A percentile compares a stretch with the other conserved stretches of the same genome.
These are phyloP conservation scores for Lavandula angustifolia DNA, from an alignment of 257 asterid genomes.

Conservation along the genomic window DNA sequence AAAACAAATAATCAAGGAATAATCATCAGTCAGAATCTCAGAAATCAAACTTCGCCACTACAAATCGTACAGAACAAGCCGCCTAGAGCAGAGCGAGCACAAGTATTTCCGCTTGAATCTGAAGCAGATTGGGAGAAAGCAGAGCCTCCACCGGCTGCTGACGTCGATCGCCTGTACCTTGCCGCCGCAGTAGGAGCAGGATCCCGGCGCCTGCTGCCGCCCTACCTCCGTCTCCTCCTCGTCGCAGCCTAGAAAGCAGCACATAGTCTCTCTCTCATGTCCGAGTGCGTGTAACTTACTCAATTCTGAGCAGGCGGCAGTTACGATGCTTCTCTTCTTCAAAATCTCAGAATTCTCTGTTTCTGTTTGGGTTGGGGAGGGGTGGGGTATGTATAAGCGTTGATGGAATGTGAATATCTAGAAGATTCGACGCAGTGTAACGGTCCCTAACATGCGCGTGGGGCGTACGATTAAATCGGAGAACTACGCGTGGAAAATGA, in stretches of 20 bases:
- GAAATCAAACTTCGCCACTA: background rate
- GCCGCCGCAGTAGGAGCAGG: slow-evolving; percentile 63
- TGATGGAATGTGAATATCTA: slow-evolving; percentile 8
- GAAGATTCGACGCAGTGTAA: slow-evolving; percentile 34
- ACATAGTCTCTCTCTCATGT: slow-evolving; percentile 34
- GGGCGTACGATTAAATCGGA: slow-evolving; percentile 17
- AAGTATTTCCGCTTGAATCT: slow-evolving; percentile 55
- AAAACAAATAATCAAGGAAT: background rate
- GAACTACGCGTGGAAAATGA: slow-evolving; percentile 22
- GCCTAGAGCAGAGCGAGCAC: slow-evolving; percentile 55
- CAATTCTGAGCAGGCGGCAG: background rate
- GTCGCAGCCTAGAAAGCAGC: slow-evolving; percentile 43
- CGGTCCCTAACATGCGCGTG: slow-evolving; percentile 35
- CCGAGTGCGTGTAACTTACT: background rate
- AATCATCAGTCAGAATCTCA: background rate
- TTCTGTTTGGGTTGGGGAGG: background rate
- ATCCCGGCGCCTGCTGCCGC: slow-evolving; percentile 51
- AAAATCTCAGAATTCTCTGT: background rate
- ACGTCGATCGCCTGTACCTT: slow-evolving; percentile 61
- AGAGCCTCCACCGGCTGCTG: slow-evolving; percentile 40
- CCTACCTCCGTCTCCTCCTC: slow-evolving; percentile 58
- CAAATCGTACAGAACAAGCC: slow-evolving; percentile 47
- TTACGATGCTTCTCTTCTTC: background rate
- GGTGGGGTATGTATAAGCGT: slow-evolving; percentile 20
- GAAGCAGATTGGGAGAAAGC: slow-evolving; percentile 55